A percentile compares a stretch with the other conserved stretches of the same genome.
Conservation (phyloP, 2,329 filamentous ascomycete species). For the Scleromitrula shiraiana region DNA sequence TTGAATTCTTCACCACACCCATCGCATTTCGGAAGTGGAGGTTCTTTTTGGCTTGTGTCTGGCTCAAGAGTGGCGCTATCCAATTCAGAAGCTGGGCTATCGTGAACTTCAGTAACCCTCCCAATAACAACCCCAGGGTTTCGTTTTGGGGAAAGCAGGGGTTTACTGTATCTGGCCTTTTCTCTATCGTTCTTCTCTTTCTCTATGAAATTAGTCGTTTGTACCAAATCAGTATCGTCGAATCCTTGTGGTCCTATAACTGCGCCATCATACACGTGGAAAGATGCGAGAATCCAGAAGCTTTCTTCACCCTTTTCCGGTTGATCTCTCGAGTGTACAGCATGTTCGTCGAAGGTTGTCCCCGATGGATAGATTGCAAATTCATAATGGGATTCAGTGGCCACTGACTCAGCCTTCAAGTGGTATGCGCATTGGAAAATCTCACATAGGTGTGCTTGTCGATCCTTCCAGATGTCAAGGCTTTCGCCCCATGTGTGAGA, state of each 20-base stretch:
- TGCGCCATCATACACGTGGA: not conserved
- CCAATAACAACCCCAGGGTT: not conserved
- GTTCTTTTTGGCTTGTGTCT: not conserved
- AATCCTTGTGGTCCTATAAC: not conserved
- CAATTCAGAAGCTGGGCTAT: not conserved
- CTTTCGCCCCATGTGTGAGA: constrained; percentile 11
- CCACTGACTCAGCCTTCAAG: constrained; percentile 11
- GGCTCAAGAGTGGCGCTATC: not conserved
- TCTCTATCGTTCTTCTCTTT: too few species aligned
- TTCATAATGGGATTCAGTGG: constrained; percentile 9
- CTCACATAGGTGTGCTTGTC: constrained; percentile 9
- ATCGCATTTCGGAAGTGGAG: not conserved
- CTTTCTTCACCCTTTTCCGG: not conserved
- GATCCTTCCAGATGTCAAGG: constrained; percentile 2
- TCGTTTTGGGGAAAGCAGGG: not conserved
- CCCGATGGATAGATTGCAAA: constrained; percentile 11
- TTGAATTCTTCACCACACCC: not conserved
- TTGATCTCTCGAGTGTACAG: not conserved
- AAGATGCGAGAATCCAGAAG: constrained; percentile 7
- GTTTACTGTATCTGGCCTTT: not conserved
- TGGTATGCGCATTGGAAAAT: constrained; percentile 13
- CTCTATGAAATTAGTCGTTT: not conserved
- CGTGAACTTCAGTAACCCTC: not conserved
- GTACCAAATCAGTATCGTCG: not conserved
- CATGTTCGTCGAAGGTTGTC: not conserved